Evolutionary conservation across 2,329 filamentous ascomycete genomes (phyloP), one percentile per base, ranked within the genome.

Genomic region (Hymenoscyphus linearis): DNA sequence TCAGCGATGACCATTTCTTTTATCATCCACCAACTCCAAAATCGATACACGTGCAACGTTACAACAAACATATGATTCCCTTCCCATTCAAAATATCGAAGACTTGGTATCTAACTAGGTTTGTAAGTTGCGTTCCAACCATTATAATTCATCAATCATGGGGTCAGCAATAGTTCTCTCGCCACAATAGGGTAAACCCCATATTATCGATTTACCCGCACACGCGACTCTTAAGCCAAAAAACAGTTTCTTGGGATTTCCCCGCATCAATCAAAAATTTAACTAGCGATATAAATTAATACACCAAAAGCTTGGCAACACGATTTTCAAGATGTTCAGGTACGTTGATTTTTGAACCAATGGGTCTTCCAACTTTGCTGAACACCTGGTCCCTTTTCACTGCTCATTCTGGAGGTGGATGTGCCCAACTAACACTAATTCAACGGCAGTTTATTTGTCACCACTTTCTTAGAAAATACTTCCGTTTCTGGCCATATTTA

Each of bases 241-340:
- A 2, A 12, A 35, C 22, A 13, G 16, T 12, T 27, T 26, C 25
- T 56, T 52, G 52, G 52, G 60, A 56, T 52, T 62, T 62, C 60
- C 60, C 60, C 60, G 60, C 60, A 62, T 62, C 52, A 56, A 62
- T 61, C 36, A 58, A n/a, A n/a, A n/a, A n/a, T n/a, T n/a, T n/a
- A n/a, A 58, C 55, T 31, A 18, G 50, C 57, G 36, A 59, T 62
- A 62, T 62, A 59, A 62, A 62, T 62, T 62, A 62, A 62, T 56
- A 59, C 55, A 27, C 18, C 16, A 31, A 22, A 35, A 50, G 16
- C 52, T 26, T 34, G 13, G 26, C 36, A 36, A 47, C 58, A 44
- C 31, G 5, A 2, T 25, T 36, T 52, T 54, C 52, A 16, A 58
- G 47, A 59, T 59, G 26, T 54, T 62, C 60, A 62, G 60, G 57